Base-by-base conservation (phyloP, 78 protist genomes). In the Dictyostelium firmibasis region DNA sequence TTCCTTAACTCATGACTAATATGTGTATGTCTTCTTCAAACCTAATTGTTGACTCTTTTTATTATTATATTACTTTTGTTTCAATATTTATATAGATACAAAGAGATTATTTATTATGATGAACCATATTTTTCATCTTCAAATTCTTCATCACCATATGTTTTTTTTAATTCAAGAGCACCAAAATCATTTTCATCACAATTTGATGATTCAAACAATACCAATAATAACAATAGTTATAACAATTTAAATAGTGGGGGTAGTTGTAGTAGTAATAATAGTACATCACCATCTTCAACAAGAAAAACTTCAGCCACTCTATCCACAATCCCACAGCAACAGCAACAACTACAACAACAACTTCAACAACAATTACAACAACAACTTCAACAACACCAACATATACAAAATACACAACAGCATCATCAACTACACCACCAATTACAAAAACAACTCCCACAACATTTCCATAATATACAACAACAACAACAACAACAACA, bases 91-190 rank as follows among this genome's bases (percentile, higher is more conserved):
- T 57, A 64, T 25, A 64, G 75, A 31, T 67, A 35, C 27, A 67
- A 67, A 67, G 75, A 67, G 13, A 35, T 27, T 36, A 75, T 36
- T 36, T 75, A 75, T 75, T 36, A 36, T 33, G 81, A 75, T 23
- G 81, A 75, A 35, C 81, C 81, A 33, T 36, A 36, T 75, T 75
- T 75, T 75, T 75, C 81, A 36, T 75, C 81, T 16, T 75, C 81
- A 75, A 75, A 75, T 75, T 75, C 81, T 16, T 67, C 75, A 67
- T 75, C 81, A 35, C 81, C 81, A 29, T 75, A 75, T 75, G 81
- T 75, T 36, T 75, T 75, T 75, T 75, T 36, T 33, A 36, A 27
- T 70, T 31, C 44, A 36, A 36, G 75, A 67, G 35, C 36, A 27
- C 75, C 81, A 35, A 75, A 75, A 75, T 20, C 69, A 82, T 35